Base-by-base conservation (phyloP, 768 basidiomycete species). In the Suillus decipiens region DNA sequence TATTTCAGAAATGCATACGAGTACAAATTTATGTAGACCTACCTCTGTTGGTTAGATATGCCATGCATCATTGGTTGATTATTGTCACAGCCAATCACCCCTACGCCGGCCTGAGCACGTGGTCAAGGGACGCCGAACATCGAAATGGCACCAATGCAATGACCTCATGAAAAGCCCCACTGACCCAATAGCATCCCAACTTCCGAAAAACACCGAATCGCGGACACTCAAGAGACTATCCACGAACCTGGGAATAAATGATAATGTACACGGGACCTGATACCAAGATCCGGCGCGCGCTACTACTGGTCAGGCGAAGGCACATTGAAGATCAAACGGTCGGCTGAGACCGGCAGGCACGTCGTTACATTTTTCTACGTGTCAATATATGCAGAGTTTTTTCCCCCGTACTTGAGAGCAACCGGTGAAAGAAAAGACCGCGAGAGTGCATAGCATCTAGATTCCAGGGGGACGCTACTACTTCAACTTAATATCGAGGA, bases 11-110 rank as follows among this genome's bases (percentile, higher is more conserved):
- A 69, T 68, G 71, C 50, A 62, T 61, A 66, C 59, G 65, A 60
- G 59, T 61, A 69, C 61, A 69, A 50, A 43, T 50, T 50, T 11
- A 56, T 45, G 9, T 76, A 24, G 15, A 28, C 85, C 75, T 68
- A 89, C 94, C 89, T 97, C 95, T 84, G 95, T 96, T 3, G 28
- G 3, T 28, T 28, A 28, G 28, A 28, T 28, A 28, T 28, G 28
- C 28, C 28, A 28, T 3, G 28, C 28, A 28, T 28, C 28, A 28
- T 28, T 28, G 28, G 28, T 28, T 28, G 28, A 28, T 28, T 28
- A 28, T 28, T 28, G 28, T 28, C 28, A 28, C 28, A 28, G 3
- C 28, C 28, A 28, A 28, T 28, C 28, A 28, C 28, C 28, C 28
- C 28, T 28, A 28, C 28, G 28, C 28, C 28, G 28, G 28, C 28